Conservation (phyloP, 805 yeast genomes). For the Torulaspora maleeae region DNA sequence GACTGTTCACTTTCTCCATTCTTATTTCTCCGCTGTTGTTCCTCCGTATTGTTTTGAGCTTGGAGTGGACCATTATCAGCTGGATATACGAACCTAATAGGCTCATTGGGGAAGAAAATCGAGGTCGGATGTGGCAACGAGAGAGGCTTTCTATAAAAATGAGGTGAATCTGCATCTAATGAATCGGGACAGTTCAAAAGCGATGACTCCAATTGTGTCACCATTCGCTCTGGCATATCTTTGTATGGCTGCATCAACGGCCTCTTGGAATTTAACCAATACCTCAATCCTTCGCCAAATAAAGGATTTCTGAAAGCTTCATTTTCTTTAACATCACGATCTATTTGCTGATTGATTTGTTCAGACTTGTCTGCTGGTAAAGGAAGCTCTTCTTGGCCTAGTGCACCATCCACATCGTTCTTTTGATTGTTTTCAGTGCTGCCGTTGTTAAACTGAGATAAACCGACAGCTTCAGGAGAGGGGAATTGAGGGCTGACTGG, state of each 20-base stretch:
- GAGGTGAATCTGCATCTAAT: conserved; percentile 79
- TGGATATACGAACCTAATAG: conserved; percentile 33
- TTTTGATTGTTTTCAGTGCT: conserved; percentile 10
- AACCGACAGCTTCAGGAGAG: conserved; percentile 9
- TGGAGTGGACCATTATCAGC: conserved; percentile 14
- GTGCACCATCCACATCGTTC: conserved; percentile 8
- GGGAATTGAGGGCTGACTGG: conserved; percentile 24
- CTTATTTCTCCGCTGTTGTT: conserved; percentile 14
- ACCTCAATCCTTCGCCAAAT: conserved; percentile 30
- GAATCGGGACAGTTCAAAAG: conserved; percentile 90
- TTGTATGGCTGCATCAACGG: conserved; percentile 30
- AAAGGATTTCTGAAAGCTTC: conserved; percentile 29
- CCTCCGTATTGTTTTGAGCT: conserved; percentile 35
- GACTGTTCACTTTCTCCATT: conserved; percentile 1
- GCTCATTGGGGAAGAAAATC: conserved; percentile 68
- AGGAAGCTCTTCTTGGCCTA: conserved; percentile 12
- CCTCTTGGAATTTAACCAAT: conserved; percentile 31
- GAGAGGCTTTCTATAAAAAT: conserved; percentile 56
- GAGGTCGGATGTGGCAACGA: conserved; percentile 85
- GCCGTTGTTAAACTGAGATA: conserved; percentile 11
- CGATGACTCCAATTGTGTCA: conserved; percentile 60
- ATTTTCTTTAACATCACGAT: conserved; percentile 23
- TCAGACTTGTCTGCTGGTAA: conserved; percentile 30
- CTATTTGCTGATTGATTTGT: conserved; percentile 28
- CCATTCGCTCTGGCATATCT: conserved; percentile 29